Evolutionary conservation across 306 rosid genomes (phyloP), one percentile per base, ranked within the genome.

Genomic region (Prunus campanulata): DNA sequence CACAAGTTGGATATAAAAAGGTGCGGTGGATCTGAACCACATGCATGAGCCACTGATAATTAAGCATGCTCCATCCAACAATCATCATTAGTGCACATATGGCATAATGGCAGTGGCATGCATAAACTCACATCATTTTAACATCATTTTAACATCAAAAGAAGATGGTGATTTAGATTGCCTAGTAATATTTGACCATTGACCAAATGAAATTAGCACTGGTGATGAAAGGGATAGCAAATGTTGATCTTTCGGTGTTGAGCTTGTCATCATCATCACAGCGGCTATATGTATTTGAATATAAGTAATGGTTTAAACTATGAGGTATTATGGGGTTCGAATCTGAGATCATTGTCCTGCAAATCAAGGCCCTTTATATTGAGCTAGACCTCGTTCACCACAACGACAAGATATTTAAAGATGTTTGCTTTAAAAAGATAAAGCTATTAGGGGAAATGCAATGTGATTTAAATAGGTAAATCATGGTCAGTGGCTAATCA

Each of bases 171-270:
- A 39, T 39, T 39, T 39, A 39, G 44, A 39, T 9, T 39, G 5
- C 46, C 7, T 60, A 16, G 22, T 5, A 30, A 30, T 20, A 54
- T 72, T 56, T 72, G 74, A 67, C 74, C 29, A 76, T 51, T 76
- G 61, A 74, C 78, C 47, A 62, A 74, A 47, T 22, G 39, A 52
- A 42, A 49, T 62, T 18, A 48, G 59, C 4, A 27, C 68, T 2
- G 11, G 22, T 15, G 47, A 16, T 16, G 24, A 29, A 39, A 32
- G 12, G 30, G 7, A 63, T 63, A 3, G 12, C 13, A 63, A 18
- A 16, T 30, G 20, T 30, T 7, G 68, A 63, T 30, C 32, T 63
- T 63, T 63, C 3, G 68, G 47, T 6, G 46, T 60, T 25, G 35
- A 60, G 19, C 42, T 63, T 18, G 9, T 63, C 10, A 30, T 63